Base-by-base conservation (phyloP, 331 rosid species). In the Malus hybrid region DNA sequence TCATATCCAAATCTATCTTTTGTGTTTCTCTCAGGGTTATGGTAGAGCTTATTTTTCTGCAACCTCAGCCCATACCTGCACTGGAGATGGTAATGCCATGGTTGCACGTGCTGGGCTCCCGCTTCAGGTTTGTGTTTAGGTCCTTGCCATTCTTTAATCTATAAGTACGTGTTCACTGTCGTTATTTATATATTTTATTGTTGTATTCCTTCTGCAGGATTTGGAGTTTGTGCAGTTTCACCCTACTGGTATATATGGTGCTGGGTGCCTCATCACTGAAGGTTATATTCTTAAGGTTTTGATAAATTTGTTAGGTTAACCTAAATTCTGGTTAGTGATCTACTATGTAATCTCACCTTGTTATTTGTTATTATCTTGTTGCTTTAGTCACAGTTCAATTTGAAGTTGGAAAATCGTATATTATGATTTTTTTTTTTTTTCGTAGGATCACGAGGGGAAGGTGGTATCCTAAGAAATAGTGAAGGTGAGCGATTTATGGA, bases 401-500 rank as follows among this genome's bases (percentile, higher is more conserved):
- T 26, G 22, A 26, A 46, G 36, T 29, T 77, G 9, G 18, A 22
- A 68, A 63, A 70, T 56, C n/a, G 34, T 63, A 50, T 78, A 82
- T 44, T 64, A 74, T 71, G 67, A 52, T 77, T 42, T 30, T 30
- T 30, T 76, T 77, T 70, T n/a, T 73, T 85, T 82, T 80, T 79
- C 69, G 53, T 81, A 94, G 99, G 99, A 74, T 94, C 99, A 76
- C 96, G 97, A 28, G 97, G 99, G 61, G 99, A 94, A 85, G 99
- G 99, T 83, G 99, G 97, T 78, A 94, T 94, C 82, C 97, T 94
- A 18, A 86, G 97, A 75, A 94, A 94, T 66, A 89, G 93, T 62
- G 97, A 94, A 88, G 99, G 99, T 70, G 99, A 94, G 86, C 88
- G 97, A 34, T 94, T 94, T 79, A 94, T 94, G 99, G 99, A 94